A percentile compares a stretch with the other conserved stretches of the same genome.
phyloP scores from a whole-genome alignment of 2,329 filamentous ascomycete species.

The Cadophora sp. region DNA sequence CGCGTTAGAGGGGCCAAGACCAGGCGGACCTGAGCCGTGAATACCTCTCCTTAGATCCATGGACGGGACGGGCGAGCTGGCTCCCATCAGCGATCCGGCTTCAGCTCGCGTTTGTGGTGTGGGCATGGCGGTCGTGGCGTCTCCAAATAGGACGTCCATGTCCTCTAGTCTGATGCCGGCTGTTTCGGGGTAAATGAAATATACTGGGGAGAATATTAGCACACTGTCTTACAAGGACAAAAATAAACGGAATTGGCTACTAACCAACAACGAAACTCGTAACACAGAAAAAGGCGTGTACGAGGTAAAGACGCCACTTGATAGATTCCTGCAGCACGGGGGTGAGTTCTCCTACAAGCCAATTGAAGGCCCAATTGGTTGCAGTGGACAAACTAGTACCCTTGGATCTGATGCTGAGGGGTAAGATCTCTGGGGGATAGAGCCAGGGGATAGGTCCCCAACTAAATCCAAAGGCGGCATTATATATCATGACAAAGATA shows the following conservation, averaged over 20 bases:
- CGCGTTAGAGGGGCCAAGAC: conserved; percentile 65
- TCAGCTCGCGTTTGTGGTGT: conserved; percentile 82
- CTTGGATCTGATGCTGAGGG: conserved; percentile 95
- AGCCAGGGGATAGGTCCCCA: conserved; percentile 99
- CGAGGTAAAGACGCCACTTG: conserved; percentile 89
- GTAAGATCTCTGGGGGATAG: conserved; percentile 98
- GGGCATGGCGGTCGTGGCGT: conserved; percentile 82
- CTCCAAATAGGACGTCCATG: conserved; percentile 94
- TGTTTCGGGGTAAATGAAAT: conserved; percentile 97
- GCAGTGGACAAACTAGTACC: conserved; percentile 95
- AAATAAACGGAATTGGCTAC: conserved; percentile 45
- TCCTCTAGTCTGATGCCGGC: conserved; percentile 95
- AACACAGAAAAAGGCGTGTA: conserved; percentile 97
- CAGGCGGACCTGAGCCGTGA: conserved; percentile 42
- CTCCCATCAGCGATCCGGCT: conserved; percentile 80
- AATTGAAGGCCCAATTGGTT: conserved; percentile 98
- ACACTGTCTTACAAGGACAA: neutral
- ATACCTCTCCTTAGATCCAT: conserved; percentile 70
- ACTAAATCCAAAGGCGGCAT: conserved; percentile 94
- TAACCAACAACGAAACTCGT: conserved; percentile 95
- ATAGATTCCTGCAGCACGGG: conserved; percentile 92
- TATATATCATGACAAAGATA: conserved; percentile 97
- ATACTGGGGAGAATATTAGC: conserved; percentile 65
- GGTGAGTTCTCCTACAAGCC: conserved; percentile 94
- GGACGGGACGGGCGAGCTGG: conserved; percentile 80